These are phyloP conservation scores for Rhodotorula babjevae DNA, from an alignment of 768 basidiomycete genomes.

Conservation along the genomic window DNA sequence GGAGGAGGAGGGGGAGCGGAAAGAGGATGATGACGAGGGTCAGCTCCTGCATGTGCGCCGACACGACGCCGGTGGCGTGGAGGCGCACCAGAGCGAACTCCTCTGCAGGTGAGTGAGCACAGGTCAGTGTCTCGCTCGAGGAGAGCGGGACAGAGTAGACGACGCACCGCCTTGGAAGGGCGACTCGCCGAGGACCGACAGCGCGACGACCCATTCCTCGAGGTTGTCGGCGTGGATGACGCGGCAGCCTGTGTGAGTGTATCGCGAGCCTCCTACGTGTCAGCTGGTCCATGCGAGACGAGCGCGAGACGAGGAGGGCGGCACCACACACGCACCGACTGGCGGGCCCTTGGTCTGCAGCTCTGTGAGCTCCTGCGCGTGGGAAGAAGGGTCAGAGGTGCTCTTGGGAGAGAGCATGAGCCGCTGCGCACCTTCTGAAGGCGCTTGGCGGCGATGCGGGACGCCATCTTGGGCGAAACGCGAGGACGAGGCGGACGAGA, in stretches of 20 bases:
- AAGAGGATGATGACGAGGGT: constrained; percentile 53
- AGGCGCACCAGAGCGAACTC: constrained; percentile 21
- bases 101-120: background rate
- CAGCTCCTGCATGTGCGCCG: background rate
- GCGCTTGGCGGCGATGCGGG: constrained; percentile 22
- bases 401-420: too few species aligned
- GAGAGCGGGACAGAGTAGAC: background rate
- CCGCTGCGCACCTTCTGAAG: constrained; percentile 27
- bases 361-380: constrained; percentile 32
- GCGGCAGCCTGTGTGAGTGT: constrained; percentile 52
- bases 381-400: too few species aligned
- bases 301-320: too few species aligned
- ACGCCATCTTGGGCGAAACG: constrained; percentile 5
- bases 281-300: background rate
- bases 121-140: background rate
- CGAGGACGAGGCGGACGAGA: background rate
- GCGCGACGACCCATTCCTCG: constrained; percentile 67
- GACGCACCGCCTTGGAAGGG: constrained; percentile 60
- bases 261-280: background rate
- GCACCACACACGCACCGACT: constrained; percentile 50
- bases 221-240: constrained; percentile 63
- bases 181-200: constrained; percentile 79
- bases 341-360: constrained; percentile 19
- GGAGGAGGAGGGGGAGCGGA: constrained; percentile 57
- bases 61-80: background rate